Percentiles rank a stretch among this genome's conserved stretches.
phyloP scores from a whole-genome alignment of 2,329 filamentous ascomycete species.

The Apiospora saccharicola region DNA sequence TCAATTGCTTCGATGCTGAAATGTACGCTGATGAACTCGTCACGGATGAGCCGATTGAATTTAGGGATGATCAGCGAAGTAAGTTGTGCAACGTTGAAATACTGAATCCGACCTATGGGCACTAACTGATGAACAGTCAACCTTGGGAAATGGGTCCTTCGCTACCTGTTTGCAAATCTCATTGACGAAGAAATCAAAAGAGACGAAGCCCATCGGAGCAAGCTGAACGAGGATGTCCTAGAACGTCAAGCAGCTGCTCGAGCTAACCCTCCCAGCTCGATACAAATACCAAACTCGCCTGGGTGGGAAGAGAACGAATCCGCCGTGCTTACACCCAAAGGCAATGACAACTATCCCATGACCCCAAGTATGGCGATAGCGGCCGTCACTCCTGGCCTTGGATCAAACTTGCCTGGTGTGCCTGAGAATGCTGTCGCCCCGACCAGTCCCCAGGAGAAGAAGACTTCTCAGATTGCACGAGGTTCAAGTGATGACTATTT shows the following conservation, averaged over 20 bases:
- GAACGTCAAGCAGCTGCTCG: slow-evolving; percentile 64
- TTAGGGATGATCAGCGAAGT: slow-evolving; percentile 94
- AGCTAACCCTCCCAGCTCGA: slow-evolving; percentile 66
- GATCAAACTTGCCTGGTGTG: slow-evolving; percentile 52
- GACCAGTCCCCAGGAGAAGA: slow-evolving; percentile 60
- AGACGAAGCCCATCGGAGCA: slow-evolving; percentile 76
- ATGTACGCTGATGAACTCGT: slow-evolving; percentile 93
- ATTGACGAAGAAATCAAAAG: slow-evolving; percentile 90
- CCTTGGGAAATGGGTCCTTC: slow-evolving; percentile 93
- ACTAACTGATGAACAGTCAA: slow-evolving; percentile 64
- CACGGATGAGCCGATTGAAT: slow-evolving; percentile 76
- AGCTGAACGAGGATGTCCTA: slow-evolving; percentile 69
- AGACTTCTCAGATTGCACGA: slow-evolving; percentile 62
- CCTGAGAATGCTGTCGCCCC: slow-evolving; percentile 55
- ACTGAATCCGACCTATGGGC: not conserved
- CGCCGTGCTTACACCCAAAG: slow-evolving; percentile 65
- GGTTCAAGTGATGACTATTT: slow-evolving; percentile 83
- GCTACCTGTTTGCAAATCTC: slow-evolving; percentile 88
- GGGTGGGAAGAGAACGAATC: slow-evolving; percentile 53
- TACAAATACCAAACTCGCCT: slow-evolving; percentile 51
- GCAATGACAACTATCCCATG: slow-evolving; percentile 69
- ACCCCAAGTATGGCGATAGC: slow-evolving; percentile 84
- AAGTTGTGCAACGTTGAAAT: slow-evolving; percentile 42
- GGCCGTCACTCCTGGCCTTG: slow-evolving; percentile 69
- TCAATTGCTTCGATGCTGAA: slow-evolving; percentile 97